phyloP scores from a whole-genome alignment of 306 rosid species.

The Sicyos edulis region DNA sequence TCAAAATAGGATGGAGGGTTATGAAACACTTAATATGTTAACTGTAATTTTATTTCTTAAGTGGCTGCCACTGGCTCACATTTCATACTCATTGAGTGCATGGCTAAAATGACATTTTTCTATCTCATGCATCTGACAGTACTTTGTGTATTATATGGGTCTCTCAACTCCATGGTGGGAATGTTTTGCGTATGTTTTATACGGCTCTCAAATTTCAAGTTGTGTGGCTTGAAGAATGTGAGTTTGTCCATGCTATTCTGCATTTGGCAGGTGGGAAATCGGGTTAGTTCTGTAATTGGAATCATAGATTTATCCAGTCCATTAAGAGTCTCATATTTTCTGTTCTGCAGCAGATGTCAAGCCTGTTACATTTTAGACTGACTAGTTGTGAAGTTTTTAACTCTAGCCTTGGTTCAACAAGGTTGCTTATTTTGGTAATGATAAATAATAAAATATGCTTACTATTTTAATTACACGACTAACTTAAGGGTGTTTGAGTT shows the following conservation, averaged over 20 bases:
- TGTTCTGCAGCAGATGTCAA: neutral
- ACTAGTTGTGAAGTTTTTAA: neutral
- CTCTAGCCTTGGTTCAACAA: neutral
- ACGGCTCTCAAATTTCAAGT: conserved; percentile 14
- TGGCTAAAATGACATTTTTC: neutral
- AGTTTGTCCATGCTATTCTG: neutral
- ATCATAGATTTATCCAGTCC: neutral
- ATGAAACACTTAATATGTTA: neutral
- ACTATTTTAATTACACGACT: neutral
- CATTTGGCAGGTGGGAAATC: neutral
- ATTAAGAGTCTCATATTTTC: neutral
- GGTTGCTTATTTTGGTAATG: neutral
- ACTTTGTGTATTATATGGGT: neutral
- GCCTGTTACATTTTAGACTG: neutral
- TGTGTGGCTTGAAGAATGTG: conserved; percentile 13
- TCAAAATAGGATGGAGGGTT: neutral
- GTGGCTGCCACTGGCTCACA: conserved; percentile 11
- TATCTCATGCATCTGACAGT: neutral
- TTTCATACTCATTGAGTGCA: neutral
- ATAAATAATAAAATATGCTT: neutral
- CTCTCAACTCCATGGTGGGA: neutral
- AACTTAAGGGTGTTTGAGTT: conserved; percentile 3
- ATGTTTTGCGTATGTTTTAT: neutral
- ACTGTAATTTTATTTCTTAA: neutral
- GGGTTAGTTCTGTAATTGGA: neutral